Evolutionary conservation across 108 stramenopile genomes (phyloP).

Genomic region (Schizochytrium sp.): DNA sequence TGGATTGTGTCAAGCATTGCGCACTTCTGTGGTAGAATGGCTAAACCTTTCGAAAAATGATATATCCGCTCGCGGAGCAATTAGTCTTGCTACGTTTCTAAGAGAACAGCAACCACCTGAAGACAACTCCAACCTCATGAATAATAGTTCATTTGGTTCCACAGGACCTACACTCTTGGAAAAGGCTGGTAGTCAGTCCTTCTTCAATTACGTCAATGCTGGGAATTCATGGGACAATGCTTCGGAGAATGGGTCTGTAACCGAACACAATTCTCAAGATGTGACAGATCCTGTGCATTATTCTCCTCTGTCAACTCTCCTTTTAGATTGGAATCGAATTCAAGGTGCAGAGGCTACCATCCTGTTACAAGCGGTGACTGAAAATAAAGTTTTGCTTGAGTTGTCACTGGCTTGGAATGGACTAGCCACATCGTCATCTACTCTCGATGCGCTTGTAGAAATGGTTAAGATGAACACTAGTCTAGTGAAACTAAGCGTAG

Average conservation of each 20-base stretch:
- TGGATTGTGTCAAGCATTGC: neutral
- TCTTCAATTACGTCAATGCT: neutral
- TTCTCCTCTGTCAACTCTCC: neutral
- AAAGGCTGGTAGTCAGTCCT: constrained; percentile 3
- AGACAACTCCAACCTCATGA: neutral
- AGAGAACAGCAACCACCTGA: neutral
- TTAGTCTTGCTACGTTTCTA: neutral
- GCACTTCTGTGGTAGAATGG: neutral
- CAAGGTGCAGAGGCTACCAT: neutral
- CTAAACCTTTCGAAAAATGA: constrained; percentile 22
- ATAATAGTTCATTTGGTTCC: neutral
- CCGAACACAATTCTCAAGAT: neutral
- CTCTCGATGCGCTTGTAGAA: neutral
- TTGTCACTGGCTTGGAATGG: constrained; percentile 37
- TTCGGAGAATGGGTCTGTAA: neutral
- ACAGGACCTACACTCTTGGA: neutral
- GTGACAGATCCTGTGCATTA: neutral
- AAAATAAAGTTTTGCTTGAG: neutral
- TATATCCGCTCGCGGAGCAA: neutral
- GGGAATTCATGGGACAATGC: neutral
- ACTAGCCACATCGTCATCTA: neutral
- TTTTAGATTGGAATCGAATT: constrained; percentile 37
- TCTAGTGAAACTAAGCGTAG: neutral
- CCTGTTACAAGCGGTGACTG: neutral
- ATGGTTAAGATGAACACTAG: neutral